A percentile compares a stretch with the other conserved stretches of the same genome.
Conservation (phyloP, 768 basidiomycete genomes). For the Leccinum broughii region DNA sequence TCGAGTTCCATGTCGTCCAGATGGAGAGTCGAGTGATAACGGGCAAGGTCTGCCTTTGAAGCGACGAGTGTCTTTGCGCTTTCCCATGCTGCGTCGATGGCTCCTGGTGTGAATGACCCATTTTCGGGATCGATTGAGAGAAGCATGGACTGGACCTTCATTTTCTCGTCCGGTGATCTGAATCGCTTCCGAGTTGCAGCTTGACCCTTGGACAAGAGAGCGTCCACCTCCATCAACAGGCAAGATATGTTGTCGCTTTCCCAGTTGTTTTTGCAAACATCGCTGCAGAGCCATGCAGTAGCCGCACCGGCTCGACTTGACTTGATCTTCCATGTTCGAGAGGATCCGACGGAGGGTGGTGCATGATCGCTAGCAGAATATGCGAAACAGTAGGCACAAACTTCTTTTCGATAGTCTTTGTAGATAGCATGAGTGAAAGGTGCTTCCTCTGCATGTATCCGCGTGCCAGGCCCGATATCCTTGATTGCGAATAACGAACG, state of each 20-base stretch:
- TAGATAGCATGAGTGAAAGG: constrained; percentile 62
- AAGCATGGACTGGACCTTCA: constrained; percentile 22
- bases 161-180: constrained; percentile 24
- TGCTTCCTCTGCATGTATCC: constrained; percentile 42
- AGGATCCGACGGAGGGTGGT: constrained; percentile 14
- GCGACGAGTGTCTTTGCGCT: constrained; percentile 35
- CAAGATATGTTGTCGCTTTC: constrained; percentile 35
- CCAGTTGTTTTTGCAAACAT: constrained; percentile 48
- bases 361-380: constrained; percentile 43
- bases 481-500: constrained; percentile 51
- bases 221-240: constrained; percentile 34
- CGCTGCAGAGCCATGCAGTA: constrained; percentile 60
- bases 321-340: constrained; percentile 47
- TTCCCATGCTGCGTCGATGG: constrained; percentile 49
- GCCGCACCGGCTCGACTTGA: constrained; percentile 33
- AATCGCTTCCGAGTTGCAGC: constrained; percentile 30
- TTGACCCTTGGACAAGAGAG: constrained; percentile 38
- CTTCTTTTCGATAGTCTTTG: constrained; percentile 64
- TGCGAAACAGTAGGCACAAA: constrained; percentile 64
- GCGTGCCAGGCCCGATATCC: constrained; percentile 43
- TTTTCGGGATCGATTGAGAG: constrained; percentile 12
- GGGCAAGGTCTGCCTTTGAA: constrained; percentile 25
- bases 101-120: constrained; percentile 37
- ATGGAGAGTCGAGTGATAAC: constrained; percentile 28
- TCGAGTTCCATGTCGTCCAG: constrained; percentile 58